Evolutionary conservation across 352 stramenopile species (phyloP).

Genomic region (Sclerospora graminicola): DNA sequence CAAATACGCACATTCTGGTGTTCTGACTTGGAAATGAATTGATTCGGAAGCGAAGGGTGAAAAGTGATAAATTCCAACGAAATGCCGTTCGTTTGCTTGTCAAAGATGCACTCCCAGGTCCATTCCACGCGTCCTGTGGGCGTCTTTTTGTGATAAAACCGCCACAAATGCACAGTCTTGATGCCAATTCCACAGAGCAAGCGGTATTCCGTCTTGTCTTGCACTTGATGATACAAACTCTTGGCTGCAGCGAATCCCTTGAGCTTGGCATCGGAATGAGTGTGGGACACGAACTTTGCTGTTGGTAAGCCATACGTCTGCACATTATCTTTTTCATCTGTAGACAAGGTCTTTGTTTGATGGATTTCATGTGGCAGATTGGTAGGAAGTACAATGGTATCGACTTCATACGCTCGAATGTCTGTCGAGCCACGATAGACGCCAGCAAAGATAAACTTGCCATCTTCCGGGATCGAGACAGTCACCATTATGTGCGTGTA

Average conservation of each 20-base stretch:
- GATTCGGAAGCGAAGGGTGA: conserved; percentile 34
- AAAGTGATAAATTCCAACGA: conserved; percentile 75
- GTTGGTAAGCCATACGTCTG: conserved; percentile 39
- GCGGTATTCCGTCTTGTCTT: conserved; percentile 53
- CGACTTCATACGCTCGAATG: conserved; percentile 74
- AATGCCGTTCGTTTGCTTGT: conserved; percentile 82
- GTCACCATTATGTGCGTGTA: conserved; percentile 79
- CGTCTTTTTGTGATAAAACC: conserved; percentile 46
- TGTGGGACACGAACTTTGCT: conserved; percentile 48
- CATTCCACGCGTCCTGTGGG: conserved; percentile 18
- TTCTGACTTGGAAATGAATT: conserved; percentile 79
- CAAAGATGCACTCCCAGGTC: conserved; percentile 79
- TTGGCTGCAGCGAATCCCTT: conserved; percentile 78
- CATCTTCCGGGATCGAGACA: conserved; percentile 60
- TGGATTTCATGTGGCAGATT: not conserved
- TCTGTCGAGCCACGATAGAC: conserved; percentile 82
- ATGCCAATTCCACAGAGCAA: conserved; percentile 77
- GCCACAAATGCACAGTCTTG: conserved; percentile 83
- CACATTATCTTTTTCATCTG: too few relatives aligned
- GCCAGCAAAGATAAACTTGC: conserved; percentile 79
- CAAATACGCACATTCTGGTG: conserved; percentile 81
- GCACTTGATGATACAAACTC: conserved; percentile 35
- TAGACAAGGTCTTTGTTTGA: not conserved
- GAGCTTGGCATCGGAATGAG: conserved; percentile 72
- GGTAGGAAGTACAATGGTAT: conserved; percentile 60